phyloP scores from a whole-genome alignment of 495 filamentous ascomycete species.

The Ramalina intermedia region DNA sequence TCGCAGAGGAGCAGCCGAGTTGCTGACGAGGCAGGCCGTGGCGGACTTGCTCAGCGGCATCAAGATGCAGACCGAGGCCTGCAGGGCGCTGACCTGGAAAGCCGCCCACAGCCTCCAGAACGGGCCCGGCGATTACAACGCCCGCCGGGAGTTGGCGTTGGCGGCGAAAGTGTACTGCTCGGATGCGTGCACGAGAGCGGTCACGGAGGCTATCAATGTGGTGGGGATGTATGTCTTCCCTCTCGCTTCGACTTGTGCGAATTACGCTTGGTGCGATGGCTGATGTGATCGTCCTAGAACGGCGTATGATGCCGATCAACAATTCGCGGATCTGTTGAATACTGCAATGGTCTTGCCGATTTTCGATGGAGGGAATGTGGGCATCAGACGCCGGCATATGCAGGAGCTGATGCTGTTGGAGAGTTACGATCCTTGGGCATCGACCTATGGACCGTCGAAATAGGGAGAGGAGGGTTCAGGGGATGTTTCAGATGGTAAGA shows the following conservation, averaged over 20 bases:
- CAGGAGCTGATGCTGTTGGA: constrained; percentile 32
- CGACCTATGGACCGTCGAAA: constrained; percentile 14
- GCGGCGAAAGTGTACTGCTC: constrained; percentile 39
- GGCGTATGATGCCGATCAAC: constrained; percentile 26
- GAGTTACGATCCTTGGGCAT: constrained; percentile 30
- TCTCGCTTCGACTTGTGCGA: not conserved
- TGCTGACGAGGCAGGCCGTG: constrained; percentile 34
- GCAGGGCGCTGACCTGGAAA: constrained; percentile 38
- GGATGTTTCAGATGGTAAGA: too few species aligned
- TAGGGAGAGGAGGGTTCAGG: not conserved
- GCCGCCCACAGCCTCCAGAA: constrained; percentile 28
- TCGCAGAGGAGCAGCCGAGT: constrained; percentile 25
- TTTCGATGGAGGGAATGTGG: constrained; percentile 43
- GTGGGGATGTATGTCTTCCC: constrained; percentile 12
- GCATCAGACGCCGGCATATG: constrained; percentile 35
- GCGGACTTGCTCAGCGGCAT: constrained; percentile 36
- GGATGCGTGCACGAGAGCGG: constrained; percentile 31
- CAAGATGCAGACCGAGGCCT: constrained; percentile 39
- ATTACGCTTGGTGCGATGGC: not conserved
- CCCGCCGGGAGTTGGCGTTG: constrained; percentile 28
- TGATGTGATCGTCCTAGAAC: constrained; percentile 17
- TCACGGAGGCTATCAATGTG: constrained; percentile 31
- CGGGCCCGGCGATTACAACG: constrained; percentile 25
- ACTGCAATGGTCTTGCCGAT: constrained; percentile 36
- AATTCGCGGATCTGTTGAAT: constrained; percentile 33